Evolutionary conservation across 139 green algal genomes (phyloP).

Genomic region (Dunaliella sp.): DNA sequence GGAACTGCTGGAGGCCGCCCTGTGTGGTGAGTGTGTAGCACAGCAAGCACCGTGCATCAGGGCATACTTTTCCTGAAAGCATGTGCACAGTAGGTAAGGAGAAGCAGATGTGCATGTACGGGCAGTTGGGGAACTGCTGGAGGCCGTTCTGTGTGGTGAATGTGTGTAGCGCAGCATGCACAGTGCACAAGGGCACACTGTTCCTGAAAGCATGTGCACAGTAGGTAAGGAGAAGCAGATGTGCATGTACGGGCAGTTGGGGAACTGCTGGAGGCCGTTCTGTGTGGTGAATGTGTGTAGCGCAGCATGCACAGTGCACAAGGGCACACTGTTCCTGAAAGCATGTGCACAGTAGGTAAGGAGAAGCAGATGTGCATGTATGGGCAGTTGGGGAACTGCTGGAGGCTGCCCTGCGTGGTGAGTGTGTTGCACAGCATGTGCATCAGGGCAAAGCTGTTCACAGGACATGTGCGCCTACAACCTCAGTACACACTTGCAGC

Average conservation of each 20-base stretch:
- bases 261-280: constrained; percentile 38
- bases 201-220: too few species aligned
- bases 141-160: constrained; percentile 23
- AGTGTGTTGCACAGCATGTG: constrained; percentile 4
- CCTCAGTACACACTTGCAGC: too few species aligned
- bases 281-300: not conserved
- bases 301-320: constrained; percentile 6
- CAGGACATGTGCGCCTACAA: too few species aligned
- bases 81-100: too few species aligned
- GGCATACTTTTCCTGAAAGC: too few species aligned
- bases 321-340: too few species aligned
- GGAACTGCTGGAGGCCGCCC: constrained; percentile 40
- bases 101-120: constrained; percentile 42
- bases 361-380: constrained; percentile 44
- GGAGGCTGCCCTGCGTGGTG: constrained; percentile 20
- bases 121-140: constrained; percentile 32
- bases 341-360: too few species aligned
- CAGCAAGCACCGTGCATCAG: constrained; percentile 16
- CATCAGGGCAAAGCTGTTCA: too few species aligned
- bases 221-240: constrained; percentile 35
- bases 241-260: constrained; percentile 34
- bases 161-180: constrained; percentile 6
- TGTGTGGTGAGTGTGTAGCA: not conserved
- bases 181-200: constrained; percentile 14
- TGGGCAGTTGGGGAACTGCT: constrained; percentile 35